A percentile compares a stretch with the other conserved stretches of the same genome.
Conservation (phyloP, 768 basidiomycete genomes). For the Collybia mongolica region DNA sequence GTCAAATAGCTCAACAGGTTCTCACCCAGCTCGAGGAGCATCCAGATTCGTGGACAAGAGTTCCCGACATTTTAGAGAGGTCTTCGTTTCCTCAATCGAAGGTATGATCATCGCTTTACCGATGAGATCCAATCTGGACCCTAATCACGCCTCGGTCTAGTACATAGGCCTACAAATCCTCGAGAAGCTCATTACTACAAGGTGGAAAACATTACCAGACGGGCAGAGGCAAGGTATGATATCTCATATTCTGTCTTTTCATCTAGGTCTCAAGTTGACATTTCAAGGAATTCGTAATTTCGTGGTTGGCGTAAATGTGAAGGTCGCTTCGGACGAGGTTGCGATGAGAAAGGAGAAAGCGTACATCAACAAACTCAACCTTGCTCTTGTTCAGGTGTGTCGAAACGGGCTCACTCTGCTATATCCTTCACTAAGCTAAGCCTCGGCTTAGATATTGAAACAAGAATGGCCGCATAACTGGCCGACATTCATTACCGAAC, state of each 20-base stretch:
- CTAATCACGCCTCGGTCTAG: constrained; percentile 36
- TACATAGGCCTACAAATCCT: constrained; percentile 97
- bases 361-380: constrained; percentile 93
- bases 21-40: constrained; percentile 96
- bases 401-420: constrained; percentile 10
- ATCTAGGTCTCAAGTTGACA: background rate
- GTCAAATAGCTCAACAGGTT: constrained; percentile 91
- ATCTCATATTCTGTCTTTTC: background rate
- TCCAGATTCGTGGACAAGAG: constrained; percentile 95
- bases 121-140: constrained; percentile 12
- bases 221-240: constrained; percentile 83
- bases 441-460: constrained; percentile 77
- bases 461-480: constrained; percentile 99
- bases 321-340: constrained; percentile 88
- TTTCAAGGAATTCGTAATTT: constrained; percentile 90
- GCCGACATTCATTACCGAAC: constrained; percentile 96
- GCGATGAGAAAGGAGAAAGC: constrained; percentile 90
- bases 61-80: constrained; percentile 88
- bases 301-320: constrained; percentile 89
- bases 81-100: constrained; percentile 86
- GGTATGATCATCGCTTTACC: constrained; percentile 33
- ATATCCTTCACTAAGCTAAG: constrained; percentile 10
- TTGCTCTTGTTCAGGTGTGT: constrained; percentile 89
- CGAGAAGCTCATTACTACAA: constrained; percentile 90
- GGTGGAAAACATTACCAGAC: constrained; percentile 95